These are phyloP conservation scores for Lactarius tabidus DNA, from an alignment of 768 basidiomycete genomes.

Conservation along the genomic window DNA sequence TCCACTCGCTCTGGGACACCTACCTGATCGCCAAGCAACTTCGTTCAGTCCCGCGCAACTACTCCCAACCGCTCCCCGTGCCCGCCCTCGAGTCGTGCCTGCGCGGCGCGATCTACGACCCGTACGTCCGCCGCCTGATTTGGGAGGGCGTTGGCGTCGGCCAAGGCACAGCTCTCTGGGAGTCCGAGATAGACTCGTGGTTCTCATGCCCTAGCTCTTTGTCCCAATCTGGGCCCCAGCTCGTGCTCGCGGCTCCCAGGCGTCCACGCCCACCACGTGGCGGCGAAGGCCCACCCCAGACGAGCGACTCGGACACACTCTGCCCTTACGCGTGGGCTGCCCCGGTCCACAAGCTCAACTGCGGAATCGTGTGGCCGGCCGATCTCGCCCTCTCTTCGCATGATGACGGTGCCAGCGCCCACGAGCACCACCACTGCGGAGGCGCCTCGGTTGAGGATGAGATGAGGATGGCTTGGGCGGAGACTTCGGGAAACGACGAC, in stretches of 20 bases:
- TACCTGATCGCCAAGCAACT: constrained; percentile 79
- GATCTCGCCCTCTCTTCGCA: constrained; percentile 55
- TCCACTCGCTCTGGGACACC: constrained; percentile 87
- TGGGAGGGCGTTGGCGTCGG: constrained; percentile 71
- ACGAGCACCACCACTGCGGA: constrained; percentile 21
- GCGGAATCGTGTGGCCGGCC: constrained; percentile 75
- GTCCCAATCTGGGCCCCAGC: background rate
- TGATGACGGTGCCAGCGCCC: constrained; percentile 12
- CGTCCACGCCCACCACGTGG: constrained; percentile 4
- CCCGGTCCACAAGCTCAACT: constrained; percentile 73
- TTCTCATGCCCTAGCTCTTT: constrained; percentile 51
- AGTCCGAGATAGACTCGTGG: constrained; percentile 58
- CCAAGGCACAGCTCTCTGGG: constrained; percentile 40
- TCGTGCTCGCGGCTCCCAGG: background rate
- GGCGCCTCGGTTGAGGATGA: constrained; percentile 17
- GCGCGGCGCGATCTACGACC: constrained; percentile 79
- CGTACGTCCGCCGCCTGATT: constrained; percentile 81
- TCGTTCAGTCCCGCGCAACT: constrained; percentile 68
- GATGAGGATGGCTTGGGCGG: constrained; percentile 14
- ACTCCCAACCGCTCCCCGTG: constrained; percentile 67
- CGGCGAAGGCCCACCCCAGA: constrained; percentile 5
- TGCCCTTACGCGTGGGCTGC: constrained; percentile 81
- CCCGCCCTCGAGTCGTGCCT: constrained; percentile 61
- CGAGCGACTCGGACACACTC: constrained; percentile 49
- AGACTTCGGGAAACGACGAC: constrained; percentile 22